Evolutionary conservation across 768 basidiomycete genomes (phyloP).

Genomic region (Ramaria sp.): DNA sequence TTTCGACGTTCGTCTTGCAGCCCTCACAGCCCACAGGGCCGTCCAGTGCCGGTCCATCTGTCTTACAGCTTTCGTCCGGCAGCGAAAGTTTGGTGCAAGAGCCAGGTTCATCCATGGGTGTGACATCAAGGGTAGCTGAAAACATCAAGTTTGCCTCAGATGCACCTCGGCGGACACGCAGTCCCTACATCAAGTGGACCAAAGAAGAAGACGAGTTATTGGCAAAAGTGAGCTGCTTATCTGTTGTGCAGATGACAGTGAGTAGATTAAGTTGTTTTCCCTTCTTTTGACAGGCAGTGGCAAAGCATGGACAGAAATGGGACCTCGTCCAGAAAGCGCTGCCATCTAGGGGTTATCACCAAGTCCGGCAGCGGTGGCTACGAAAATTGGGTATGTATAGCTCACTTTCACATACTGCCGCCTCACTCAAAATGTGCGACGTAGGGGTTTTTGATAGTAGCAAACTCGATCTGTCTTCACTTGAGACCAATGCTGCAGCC

Average conservation of each 20-base stretch:
- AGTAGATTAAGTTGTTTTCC: not conserved
- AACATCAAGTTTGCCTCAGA: not conserved
- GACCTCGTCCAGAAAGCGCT: constrained; percentile 31
- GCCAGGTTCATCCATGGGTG: not conserved
- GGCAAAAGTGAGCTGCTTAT: constrained; percentile 20
- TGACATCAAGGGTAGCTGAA: not conserved
- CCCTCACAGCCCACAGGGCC: not conserved
- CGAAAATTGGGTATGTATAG: constrained; percentile 24
- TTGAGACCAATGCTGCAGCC: constrained; percentile 17
- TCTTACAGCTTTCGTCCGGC: not conserved
- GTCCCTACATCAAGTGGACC: constrained; percentile 33
- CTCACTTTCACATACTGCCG: not conserved
- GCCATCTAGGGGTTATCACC: constrained; percentile 31
- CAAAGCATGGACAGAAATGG: constrained; percentile 32
- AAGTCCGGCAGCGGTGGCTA: constrained; percentile 34
- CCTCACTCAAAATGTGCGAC: not conserved
- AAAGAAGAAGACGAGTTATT: constrained; percentile 32
- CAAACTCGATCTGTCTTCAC: constrained; percentile 25
- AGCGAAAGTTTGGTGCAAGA: not conserved
- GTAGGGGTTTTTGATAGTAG: constrained; percentile 20
- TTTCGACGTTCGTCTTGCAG: constrained; percentile 1
- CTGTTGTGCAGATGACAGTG: not conserved
- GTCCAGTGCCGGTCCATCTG: not conserved
- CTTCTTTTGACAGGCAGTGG: constrained; percentile 22
- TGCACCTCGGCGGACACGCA: constrained; percentile 22